Evolutionary conservation across 768 basidiomycete genomes (phyloP), one percentile per base, ranked within the genome.

Genomic region (Suillus lakei): DNA sequence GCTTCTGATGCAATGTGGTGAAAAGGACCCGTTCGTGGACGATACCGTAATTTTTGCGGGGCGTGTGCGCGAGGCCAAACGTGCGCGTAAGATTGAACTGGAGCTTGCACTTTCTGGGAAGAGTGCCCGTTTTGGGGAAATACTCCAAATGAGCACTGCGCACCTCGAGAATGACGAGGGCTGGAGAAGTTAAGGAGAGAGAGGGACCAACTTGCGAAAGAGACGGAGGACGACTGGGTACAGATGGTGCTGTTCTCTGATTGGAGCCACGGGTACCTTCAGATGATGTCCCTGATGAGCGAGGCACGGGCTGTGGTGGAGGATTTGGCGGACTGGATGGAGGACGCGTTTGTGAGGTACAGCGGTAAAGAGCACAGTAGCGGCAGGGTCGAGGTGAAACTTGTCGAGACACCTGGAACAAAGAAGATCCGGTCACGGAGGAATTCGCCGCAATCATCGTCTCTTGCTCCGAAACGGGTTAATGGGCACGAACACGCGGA

Each of bases 41-140:
- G 98, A 99, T 75, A 98, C 95, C 0, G 91, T 99, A 68, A 95
- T 99, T 70, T 97, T 99, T 72, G 93, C 96, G 3, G 97, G 96
- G 16, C 89, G 93, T 36, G 84, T 99, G n/a, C 84, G 97, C 32
- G 94, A 98, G 74, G 97, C 98, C 18, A 99, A 99, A 79, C 87
- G 93, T 28, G 87, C 88, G 12, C 87, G 93, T 39, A 92, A 89
- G 76, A 79, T 82, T 18, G 91, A 95, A 71, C 83, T 96, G 7
- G 88, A 91, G 68, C 73, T 88, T 51, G 78, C 80, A 54, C 77
- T 89, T 38, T 82, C 83, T 1, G 86, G 86, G n/a, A 86, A 86
- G 78, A 87, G 88, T 70, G 85, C 85, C 6, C 81, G 83, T 64
- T 85, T 88, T 69, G 88, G 88, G 12, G 88, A 91, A 72, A 81